Base-by-base conservation (phyloP, 169 alveolate species). In the Cryptosporidium muris region DNA sequence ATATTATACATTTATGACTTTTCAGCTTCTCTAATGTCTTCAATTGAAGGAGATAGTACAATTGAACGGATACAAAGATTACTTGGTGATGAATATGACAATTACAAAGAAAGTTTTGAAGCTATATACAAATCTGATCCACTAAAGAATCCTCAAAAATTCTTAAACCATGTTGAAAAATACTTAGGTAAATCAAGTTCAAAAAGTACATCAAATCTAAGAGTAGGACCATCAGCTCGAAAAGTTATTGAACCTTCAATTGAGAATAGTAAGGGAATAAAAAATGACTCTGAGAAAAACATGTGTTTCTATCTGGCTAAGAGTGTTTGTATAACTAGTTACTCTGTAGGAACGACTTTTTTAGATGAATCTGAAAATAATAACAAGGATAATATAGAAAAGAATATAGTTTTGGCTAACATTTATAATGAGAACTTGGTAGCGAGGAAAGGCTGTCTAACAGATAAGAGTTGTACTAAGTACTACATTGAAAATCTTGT, bases 371-470 rank as follows among this genome's bases (percentile, higher is more conserved):
- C 81, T 51, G 64, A 66, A 16, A 51, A 16, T 47, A 25, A 49
- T 48, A 11, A 12, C 14, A 38, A 37, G 4, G 51, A 48, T 6
- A 37, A 37, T 1, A 4, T 51, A 38, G 11, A 25, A 9, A 34
- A 51, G 8, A 12, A 3, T 3, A 34, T 12, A n/a, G 45, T 43
- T n/a, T 8, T 60, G 8, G 14, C 42, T 2, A 7, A 43, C 4
- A 58, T 74, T 37, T 74, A 43, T 51, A 74, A 74, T 48, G 85
- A 74, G 1, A 3, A 48, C 36, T 36, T 56, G 43, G 11, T 45
- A 9, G 62, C 74, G 25, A 74, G 85, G 45, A 74, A 74, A 74
- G 85, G 85, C 9, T 74, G 85, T 58, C 4, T 74, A 25, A 74
- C 85, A 1, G 85, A 74, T 43, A 74, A 74, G 60, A 74, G 68